These are phyloP conservation scores for Candida odintsovae DNA, from an alignment of 805 yeast species.

Conservation along the genomic window DNA sequence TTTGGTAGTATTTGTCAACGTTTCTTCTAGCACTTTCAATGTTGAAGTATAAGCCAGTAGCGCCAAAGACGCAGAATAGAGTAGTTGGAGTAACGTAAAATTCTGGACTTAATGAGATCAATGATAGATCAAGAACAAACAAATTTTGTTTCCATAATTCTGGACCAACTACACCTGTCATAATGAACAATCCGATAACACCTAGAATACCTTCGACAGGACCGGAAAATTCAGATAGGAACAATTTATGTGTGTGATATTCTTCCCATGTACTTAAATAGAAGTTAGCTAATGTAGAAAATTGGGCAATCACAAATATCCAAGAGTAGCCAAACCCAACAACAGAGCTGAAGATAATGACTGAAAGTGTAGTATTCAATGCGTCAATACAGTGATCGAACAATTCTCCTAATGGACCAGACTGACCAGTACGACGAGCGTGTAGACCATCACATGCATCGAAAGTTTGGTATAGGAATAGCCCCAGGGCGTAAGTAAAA, in stretches of 20 bases:
- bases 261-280: constrained; percentile 95
- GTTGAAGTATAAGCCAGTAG: constrained; percentile 54
- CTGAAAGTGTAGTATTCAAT: constrained; percentile 73
- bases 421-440: constrained; percentile 92
- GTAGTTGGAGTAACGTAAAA: constrained; percentile 35
- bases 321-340: constrained; percentile 69
- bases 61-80: constrained; percentile 45
- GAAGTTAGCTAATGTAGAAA: constrained; percentile 74
- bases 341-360: constrained; percentile 69
- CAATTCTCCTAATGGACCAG: constrained; percentile 90
- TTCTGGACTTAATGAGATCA: constrained; percentile 5
- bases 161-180: constrained; percentile 70
- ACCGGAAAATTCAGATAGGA: constrained; percentile 75
- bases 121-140: constrained; percentile 27
- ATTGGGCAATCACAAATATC: constrained; percentile 55
- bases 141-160: constrained; percentile 52
- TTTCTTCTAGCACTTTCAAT: constrained; percentile 61
- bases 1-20: constrained; percentile 42
- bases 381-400: constrained; percentile 86
- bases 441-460: constrained; percentile 96
- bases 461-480: constrained; percentile 89
- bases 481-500: constrained; percentile 69
- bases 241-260: constrained; percentile 80
- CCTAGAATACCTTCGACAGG: constrained; percentile 91
- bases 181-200: constrained; percentile 45